Conservation (phyloP, 768 basidiomycete species). For the Phylloporus sp. region DNA sequence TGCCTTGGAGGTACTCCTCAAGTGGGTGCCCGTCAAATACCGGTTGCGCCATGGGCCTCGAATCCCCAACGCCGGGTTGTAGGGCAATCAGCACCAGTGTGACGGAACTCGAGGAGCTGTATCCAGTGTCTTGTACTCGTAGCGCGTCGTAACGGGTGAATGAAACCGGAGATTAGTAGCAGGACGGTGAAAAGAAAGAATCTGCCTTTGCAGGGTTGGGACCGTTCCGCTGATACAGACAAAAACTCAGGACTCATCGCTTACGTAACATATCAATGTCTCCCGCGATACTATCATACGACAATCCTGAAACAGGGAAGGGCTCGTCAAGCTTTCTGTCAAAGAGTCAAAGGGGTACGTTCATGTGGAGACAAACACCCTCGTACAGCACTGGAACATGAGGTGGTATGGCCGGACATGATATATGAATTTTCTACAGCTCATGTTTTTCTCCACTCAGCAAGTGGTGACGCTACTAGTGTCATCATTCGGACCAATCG, state of each 20-base stretch:
- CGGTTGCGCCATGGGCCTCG: slow-evolving; percentile 62
- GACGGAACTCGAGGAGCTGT: slow-evolving; percentile 10
- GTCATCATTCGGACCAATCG: too few species aligned
- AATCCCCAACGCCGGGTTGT: not conserved
- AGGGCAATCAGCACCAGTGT: slow-evolving; percentile 9
- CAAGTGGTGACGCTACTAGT: too few species aligned
- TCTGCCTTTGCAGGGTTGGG: not conserved
- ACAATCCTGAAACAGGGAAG: too few species aligned
- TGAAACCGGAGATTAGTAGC: slow-evolving; percentile 22
- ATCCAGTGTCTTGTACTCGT: slow-evolving; percentile 23
- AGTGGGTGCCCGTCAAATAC: slow-evolving; percentile 76
- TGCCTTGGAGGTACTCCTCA: slow-evolving; percentile 68
- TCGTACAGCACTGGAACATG: too few species aligned
- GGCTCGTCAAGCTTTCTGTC: too few species aligned
- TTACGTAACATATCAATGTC: not conserved
- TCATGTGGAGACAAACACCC: too few species aligned
- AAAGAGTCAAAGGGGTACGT: too few species aligned
- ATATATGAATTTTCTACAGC: too few species aligned
- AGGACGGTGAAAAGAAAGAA: slow-evolving; percentile 20
- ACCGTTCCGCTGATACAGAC: not conserved
- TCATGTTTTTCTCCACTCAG: too few species aligned
- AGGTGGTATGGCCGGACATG: too few species aligned
- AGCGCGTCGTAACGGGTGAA: slow-evolving; percentile 16
- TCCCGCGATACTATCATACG: too few species aligned
- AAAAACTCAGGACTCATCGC: not conserved